phyloP scores from a whole-genome alignment of 257 asterid genomes.

The Solanum paucissectum region DNA sequence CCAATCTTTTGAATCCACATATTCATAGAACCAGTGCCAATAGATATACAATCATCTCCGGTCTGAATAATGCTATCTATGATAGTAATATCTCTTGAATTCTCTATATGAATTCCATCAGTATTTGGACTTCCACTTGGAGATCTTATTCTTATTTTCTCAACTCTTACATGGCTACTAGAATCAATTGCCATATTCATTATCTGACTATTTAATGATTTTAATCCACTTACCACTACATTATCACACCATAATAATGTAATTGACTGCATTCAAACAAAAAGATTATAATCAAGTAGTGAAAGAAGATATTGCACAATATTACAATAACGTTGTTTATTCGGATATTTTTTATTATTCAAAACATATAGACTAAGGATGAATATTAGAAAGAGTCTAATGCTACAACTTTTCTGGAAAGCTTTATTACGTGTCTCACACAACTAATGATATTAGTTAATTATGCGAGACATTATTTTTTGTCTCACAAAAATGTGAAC shows the following conservation, averaged over 20 bases:
- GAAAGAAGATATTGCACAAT: background rate
- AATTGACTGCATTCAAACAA: background rate
- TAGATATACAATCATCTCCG: background rate
- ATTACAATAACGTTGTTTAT: too few species aligned
- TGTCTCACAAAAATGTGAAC: background rate
- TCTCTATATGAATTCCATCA: background rate
- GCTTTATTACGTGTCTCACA: too few species aligned
- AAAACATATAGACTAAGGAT: too few species aligned
- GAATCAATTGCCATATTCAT: background rate
- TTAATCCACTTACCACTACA: background rate
- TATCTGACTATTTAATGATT: background rate
- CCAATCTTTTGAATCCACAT: background rate
- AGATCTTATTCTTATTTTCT: background rate
- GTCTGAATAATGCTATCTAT: background rate
- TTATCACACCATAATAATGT: background rate
- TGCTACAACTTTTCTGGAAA: too few species aligned
- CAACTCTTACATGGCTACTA: background rate
- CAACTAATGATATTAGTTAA: too few species aligned
- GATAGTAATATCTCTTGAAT: background rate
- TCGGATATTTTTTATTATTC: too few species aligned
- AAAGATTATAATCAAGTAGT: background rate
- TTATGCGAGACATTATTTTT: too few species aligned
- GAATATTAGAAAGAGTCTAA: too few species aligned
- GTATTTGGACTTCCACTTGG: background rate
- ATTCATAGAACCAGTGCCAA: background rate